Percentiles rank a stretch among this genome's conserved stretches.
Evolutionary conservation across 805 yeast genomes (phyloP).

Genomic region (Candida vartiovaarae): DNA sequence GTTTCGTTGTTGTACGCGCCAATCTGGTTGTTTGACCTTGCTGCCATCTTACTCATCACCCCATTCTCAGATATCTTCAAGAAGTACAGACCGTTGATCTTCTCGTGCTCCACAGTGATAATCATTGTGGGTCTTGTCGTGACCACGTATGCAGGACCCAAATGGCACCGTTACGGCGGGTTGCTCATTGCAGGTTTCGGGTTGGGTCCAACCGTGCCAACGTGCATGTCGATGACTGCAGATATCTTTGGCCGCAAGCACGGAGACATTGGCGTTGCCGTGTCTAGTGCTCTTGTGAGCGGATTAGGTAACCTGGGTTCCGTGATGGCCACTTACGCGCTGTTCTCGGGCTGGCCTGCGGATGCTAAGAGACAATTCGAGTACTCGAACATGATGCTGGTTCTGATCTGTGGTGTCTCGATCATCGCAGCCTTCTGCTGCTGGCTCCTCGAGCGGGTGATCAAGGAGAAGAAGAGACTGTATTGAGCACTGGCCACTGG

Average conservation of each 20-base stretch:
- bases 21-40: constrained; percentile 81
- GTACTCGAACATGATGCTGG: constrained; percentile 79
- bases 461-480: constrained; percentile 11
- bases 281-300: constrained; percentile 72
- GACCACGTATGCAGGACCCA: constrained; percentile 63
- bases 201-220: constrained; percentile 87
- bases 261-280: constrained; percentile 83
- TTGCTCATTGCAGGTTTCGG: constrained; percentile 80
- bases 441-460: constrained; percentile 10
- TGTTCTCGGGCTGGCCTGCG: constrained; percentile 82
- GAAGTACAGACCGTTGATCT: constrained; percentile 52
- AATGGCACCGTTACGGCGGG: constrained; percentile 79
- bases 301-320: constrained; percentile 87
- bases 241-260: constrained; percentile 64
- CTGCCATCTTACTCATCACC: constrained; percentile 65
- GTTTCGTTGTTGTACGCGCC: constrained; percentile 80
- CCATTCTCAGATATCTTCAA: constrained; percentile 73
- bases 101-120: constrained; percentile 52
- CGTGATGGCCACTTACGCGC: constrained; percentile 78
- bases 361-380: constrained; percentile 55
- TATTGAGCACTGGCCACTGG: constrained; percentile 1
- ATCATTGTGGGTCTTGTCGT: constrained; percentile 72
- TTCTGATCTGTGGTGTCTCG: constrained; percentile 67
- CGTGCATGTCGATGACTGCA: constrained; percentile 76
- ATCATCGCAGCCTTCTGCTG: constrained; percentile 40